Evolutionary conservation across 1,284 basidiomycete genomes (phyloP), one percentile per base, ranked within the genome.

Genomic region (Sphagnurus paluster): DNA sequence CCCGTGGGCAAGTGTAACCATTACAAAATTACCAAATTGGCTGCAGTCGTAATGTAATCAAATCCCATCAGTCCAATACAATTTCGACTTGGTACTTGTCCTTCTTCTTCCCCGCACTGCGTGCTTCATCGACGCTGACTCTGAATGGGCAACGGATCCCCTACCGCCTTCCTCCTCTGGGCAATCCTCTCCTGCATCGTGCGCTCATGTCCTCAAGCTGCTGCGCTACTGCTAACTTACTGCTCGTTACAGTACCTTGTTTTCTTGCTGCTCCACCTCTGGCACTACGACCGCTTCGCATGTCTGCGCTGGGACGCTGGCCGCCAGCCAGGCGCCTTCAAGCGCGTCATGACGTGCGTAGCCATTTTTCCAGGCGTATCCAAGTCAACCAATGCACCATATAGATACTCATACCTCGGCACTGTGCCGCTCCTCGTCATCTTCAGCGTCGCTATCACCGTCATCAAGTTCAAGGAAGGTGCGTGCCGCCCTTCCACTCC

Each of bases 271-370:
- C 69, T 77, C 54, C 86, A 89, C 62, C 71, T 89, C 23, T 89
- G 84, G 83, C 71, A 67, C 53, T 89, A 88, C 57, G 86, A 89
- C 66, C 75, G 66, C 52, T 85, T 88, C 63, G 72, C 79, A 49
- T 89, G 87, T 63, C 65, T 89, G 41, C 75, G 69, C 63, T 89
- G 86, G 87, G 72, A 72, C 54, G 74, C 80, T 19, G 84, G 84
- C 32, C 74, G 84, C 41, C 84, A 85, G 61, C 84, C 83, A 47
- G 86, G 87, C 45, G 79, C 86, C 14, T 89, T 89, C 74, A 88
- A 85, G 67, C 76, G 86, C 46, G 73, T 89, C 60, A 89, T 89
- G 86, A 88, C 84, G 86, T 87, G 59, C 60, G 80, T 71, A 23
- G 17, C 38, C n/a, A 8, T 29, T 8, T 8, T 33, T 40, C 48